A percentile compares a stretch with the other conserved stretches of the same genome.
Evolutionary conservation across 331 rosid genomes (phyloP).

Genomic region (Prunus yedoensis): DNA sequence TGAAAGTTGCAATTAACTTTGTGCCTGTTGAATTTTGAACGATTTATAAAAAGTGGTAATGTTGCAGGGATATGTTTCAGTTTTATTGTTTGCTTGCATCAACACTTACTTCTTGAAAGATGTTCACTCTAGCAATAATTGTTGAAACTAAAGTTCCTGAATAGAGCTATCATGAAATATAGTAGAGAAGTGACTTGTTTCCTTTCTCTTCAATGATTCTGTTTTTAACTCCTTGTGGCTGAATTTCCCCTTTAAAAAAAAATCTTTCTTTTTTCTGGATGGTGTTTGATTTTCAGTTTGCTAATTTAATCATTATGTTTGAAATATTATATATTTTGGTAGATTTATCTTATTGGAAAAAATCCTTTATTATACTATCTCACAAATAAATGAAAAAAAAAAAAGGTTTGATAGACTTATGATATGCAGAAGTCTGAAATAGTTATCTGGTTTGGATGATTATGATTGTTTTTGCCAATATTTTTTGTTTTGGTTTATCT

Average conservation of each 20-base stretch:
- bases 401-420: constrained; percentile 1
- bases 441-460: background rate
- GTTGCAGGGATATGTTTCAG: background rate
- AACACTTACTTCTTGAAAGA: background rate
- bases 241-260: constrained; percentile 7
- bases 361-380: no score
- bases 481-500: constrained; percentile 17
- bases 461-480: constrained; percentile 7
- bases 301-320: background rate
- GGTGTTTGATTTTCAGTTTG: constrained; percentile 6
- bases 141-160: background rate
- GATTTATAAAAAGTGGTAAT: background rate
- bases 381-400: background rate
- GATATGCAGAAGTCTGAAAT: background rate
- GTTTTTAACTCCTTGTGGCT: constrained; percentile 11
- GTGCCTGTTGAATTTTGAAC: background rate
- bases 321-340: background rate
- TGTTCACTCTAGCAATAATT: background rate
- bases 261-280: background rate
- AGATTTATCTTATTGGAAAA: background rate
- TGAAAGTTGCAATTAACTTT: background rate
- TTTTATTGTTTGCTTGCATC: background rate
- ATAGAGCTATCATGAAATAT: background rate
- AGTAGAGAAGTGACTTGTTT: background rate
- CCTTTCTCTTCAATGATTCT: background rate